A percentile compares a stretch with the other conserved stretches of the same genome.
Conservation (phyloP, 768 basidiomycete genomes). For the Ephemerocybe angulata region DNA sequence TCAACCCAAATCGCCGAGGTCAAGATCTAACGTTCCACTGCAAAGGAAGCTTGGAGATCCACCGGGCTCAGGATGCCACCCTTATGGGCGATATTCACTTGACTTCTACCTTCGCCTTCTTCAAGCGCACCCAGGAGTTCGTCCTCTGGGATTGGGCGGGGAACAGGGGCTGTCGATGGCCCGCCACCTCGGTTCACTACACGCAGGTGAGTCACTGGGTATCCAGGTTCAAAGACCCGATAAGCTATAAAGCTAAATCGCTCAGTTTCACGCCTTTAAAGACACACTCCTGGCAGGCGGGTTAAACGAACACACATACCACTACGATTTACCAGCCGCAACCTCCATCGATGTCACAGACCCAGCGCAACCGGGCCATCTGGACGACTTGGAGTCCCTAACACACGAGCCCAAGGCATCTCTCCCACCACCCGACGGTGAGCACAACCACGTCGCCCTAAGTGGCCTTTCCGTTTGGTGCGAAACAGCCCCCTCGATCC, state of each 20-base stretch:
- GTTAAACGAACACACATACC: not conserved
- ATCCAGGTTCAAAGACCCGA: not conserved
- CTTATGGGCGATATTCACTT: no score
- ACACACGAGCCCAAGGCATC: not conserved
- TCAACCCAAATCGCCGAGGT: no score
- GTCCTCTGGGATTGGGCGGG: not conserved
- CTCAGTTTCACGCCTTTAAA: not conserved
- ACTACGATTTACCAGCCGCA: not conserved
- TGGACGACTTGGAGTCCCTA: not conserved
- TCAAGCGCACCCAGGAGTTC: not conserved
- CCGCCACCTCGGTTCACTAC: not conserved
- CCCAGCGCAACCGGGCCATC: not conserved
- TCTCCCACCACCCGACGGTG: not conserved
- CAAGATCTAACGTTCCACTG: no score
- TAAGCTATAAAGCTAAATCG: not conserved
- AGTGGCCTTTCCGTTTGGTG: not conserved
- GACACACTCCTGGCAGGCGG: not conserved
- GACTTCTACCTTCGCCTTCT: not conserved
- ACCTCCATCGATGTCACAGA: no score
- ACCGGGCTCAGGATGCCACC: not conserved
- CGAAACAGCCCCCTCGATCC: not conserved
- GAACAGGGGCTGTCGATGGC: not conserved
- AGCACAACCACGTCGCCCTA: not conserved
- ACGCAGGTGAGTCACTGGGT: not conserved
- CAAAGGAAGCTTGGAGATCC: no score